Evolutionary conservation across 108 stramenopile species (phyloP), one percentile per base, ranked within the genome.

Genomic region (Pinguiococcus pyrenoidosus): DNA sequence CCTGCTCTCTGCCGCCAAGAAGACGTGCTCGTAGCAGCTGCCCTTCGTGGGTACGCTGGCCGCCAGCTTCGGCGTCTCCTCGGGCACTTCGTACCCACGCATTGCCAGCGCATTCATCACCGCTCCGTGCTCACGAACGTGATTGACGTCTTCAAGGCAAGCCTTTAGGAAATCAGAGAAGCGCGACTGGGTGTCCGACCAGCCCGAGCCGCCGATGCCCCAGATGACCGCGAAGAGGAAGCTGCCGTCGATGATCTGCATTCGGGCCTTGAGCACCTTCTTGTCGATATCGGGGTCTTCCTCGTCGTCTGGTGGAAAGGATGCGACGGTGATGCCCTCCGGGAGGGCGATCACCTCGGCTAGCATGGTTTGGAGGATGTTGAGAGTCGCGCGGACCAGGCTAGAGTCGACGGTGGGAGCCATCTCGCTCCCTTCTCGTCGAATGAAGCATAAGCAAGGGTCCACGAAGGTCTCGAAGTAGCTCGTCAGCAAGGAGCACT

Each of bases 391-490:
- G 20, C 23, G 30, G 16, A 71, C 72, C 9, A 78, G 52, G 29
- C 67, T 68, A 14, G 72, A 66, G 49, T 78, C 74, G 32, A 70
- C 68, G 1, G 74, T 78, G 0, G 77, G 77, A 2, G 62, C 52
- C 64, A 71, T 67, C 69, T 78, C 77, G 18, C 35, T 38, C 27
- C 46, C 23, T 23, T 69, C 68, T 34, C 66, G 53, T 10, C 74
- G 50, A n/a, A 77, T 9, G 29, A 73, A 74, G 16, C 52, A 29
- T 14, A 78, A 27, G 39, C 64, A 67, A 8, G 77, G 77, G 38
- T 78, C 77, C 43, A 78, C 71, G 9, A 78, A 58, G 69, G 69
- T 74, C 16, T 44, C 56, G 41, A 69, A 66, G 20, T 76, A 57
- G 35, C 46, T 60, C 5, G 18, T 34, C 25, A 74, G 39, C 13